Evolutionary conservation across 73 alveolate genomes (phyloP), one percentile per base, ranked within the genome.

Genomic region (Paramecium primaurelia): DNA sequence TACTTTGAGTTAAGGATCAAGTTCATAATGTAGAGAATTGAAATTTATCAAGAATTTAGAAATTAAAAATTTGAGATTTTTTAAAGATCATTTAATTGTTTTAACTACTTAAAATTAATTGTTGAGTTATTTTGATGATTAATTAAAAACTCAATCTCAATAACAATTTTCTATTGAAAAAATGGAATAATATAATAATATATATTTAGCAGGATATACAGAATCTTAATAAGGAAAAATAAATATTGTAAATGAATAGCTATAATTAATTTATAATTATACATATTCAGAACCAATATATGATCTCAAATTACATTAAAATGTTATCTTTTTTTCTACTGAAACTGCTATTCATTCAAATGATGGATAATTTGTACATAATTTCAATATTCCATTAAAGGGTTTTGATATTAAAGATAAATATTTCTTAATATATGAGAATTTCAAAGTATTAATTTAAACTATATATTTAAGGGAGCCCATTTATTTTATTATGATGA

Each of bases 1-100:
- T 34, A 68, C 40, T 68, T 68, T 68, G 47, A 68, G 84, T 26
- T 32, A 68, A 28, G 84, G 84, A 68, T 68, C 84, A 0, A 68
- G 84, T 68, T 68, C 84, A 68, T 68, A 68, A 68, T 68, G 84
- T 28, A 28, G 47, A 68, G 84, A 68, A 26, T 68, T 68, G 16
- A 68, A 68, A 34, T 68, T 32, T 11, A 68, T 68, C 1, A 28
- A 68, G 30, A 68, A 68, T 28, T 14, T 32, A 68, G 47, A 32
- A 7, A 34, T 68, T 11, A 34, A 32, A 25, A 34, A 12, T 28
- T 28, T 34, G 40, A 68, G 84, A 68, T 68, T 68, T 12, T 68
- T 68, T 26, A 68, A 34, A 10, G 84, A 68, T 68, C 84, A 68
- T 68, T 68, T 68, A 28, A 68, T 68, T 26, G 51, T 68, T 14